Percentiles rank a stretch among this genome's conserved stretches.
phyloP scores from a whole-genome alignment of 805 yeast species.

The Spathaspora boniae region DNA sequence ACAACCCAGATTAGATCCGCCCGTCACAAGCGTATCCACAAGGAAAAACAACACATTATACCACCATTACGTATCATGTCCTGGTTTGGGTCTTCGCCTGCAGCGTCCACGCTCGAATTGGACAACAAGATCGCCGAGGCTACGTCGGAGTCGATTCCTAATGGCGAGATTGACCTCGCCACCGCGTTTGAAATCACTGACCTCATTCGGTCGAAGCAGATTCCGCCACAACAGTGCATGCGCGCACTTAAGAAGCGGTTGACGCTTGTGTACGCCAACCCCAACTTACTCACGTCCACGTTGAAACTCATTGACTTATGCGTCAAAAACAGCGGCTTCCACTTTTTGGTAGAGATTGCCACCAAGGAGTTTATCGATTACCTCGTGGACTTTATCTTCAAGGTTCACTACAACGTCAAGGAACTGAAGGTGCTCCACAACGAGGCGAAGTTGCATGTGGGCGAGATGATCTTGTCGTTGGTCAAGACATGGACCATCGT shows the following conservation, averaged over 20 bases:
- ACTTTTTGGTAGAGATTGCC: slow-evolving; percentile 74
- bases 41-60: background rate
- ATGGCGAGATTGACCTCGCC: slow-evolving; percentile 78
- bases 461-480: slow-evolving; percentile 54
- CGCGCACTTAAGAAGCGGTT: slow-evolving; percentile 75
- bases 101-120: slow-evolving; percentile 36
- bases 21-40: background rate
- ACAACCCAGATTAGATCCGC: background rate
- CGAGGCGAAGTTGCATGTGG: slow-evolving; percentile 41
- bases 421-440: slow-evolving; percentile 20
- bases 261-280: slow-evolving; percentile 56
- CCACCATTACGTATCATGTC: slow-evolving; percentile 46
- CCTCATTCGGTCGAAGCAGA: slow-evolving; percentile 73
- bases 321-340: slow-evolving; percentile 89
- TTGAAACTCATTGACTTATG: slow-evolving; percentile 80
- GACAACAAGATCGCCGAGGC: slow-evolving; percentile 71
- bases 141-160: slow-evolving; percentile 86
- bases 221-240: slow-evolving; percentile 80
- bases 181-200: slow-evolving; percentile 83
- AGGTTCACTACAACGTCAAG: slow-evolving; percentile 34
- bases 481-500: slow-evolving; percentile 77
- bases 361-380: slow-evolving; percentile 85
- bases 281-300: slow-evolving; percentile 73
- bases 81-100: slow-evolving; percentile 42
- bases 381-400: slow-evolving; percentile 47